A percentile compares a stretch with the other conserved stretches of the same genome.
Conservation (phyloP, 1,139 yeast species). For the Petasospora rhodanensis region DNA sequence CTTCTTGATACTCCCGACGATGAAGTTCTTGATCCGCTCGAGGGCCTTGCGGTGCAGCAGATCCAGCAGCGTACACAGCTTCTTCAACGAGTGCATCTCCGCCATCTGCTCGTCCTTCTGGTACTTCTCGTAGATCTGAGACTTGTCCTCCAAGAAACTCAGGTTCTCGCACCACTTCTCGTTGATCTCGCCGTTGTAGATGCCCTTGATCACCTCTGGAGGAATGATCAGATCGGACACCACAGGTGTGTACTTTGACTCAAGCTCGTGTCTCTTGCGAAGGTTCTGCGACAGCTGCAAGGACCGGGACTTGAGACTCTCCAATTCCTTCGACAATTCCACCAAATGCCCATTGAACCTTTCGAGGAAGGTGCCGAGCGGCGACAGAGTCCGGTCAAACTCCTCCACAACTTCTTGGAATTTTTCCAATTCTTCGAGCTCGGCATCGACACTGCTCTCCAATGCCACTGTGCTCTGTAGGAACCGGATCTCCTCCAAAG, state of each 20-base stretch:
- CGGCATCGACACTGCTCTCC: slow-evolving; percentile 4
- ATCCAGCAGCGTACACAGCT: slow-evolving; percentile 11
- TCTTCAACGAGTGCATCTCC: slow-evolving; percentile 15
- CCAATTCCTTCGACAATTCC: slow-evolving; percentile 56
- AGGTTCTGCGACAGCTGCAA: slow-evolving; percentile 55
- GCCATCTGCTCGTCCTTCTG: slow-evolving; percentile 15
- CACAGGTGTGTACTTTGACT: slow-evolving; percentile 61
- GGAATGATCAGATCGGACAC: slow-evolving; percentile 73
- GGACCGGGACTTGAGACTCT: slow-evolving; percentile 53
- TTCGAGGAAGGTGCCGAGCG: slow-evolving; percentile 22
- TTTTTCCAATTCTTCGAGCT: slow-evolving; percentile 9
- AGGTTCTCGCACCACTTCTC: slow-evolving; percentile 57
- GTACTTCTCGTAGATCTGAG: slow-evolving; percentile 41
- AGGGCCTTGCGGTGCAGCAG: slow-evolving; percentile 28
- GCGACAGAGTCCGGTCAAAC: slow-evolving; percentile 17
- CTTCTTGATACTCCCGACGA: slow-evolving; percentile 59
- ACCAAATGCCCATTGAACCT: slow-evolving; percentile 56
- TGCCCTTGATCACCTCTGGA: slow-evolving; percentile 53
- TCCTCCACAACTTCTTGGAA: slow-evolving; percentile 15
- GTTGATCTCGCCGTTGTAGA: slow-evolving; percentile 43
- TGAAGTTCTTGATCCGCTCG: slow-evolving; percentile 70
- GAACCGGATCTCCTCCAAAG: slow-evolving; percentile 25
- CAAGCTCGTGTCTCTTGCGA: slow-evolving; percentile 48
- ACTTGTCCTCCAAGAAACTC: slow-evolving; percentile 52
- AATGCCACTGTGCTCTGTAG: slow-evolving; percentile 9